Conservation (phyloP, 768 basidiomycete species). For the Psilocybe cyanescens region DNA sequence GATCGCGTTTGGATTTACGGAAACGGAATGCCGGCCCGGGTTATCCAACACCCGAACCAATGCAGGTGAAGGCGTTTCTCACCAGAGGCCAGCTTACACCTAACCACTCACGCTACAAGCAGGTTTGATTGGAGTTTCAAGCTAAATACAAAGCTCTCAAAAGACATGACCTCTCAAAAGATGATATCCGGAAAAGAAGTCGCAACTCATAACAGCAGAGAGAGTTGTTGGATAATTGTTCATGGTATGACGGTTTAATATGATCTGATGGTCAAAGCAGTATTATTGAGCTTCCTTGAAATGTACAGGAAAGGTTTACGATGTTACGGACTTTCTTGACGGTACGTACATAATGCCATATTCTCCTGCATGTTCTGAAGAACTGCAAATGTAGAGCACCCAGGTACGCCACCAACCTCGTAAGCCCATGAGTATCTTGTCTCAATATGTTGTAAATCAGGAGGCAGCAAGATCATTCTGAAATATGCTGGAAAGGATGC, state of each 20-base stretch:
- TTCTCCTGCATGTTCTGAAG: not conserved
- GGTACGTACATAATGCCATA: conserved; percentile 40
- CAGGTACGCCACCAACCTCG: conserved; percentile 25
- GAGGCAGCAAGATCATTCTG: conserved; percentile 83
- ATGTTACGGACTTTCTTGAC: conserved; percentile 81
- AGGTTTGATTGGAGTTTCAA: no score
- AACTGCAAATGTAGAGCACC: conserved; percentile 52
- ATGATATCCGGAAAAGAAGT: conserved; percentile 34
- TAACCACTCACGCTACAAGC: no score
- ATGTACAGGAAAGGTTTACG: conserved; percentile 69
- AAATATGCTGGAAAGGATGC: conserved; percentile 92
- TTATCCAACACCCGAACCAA: not conserved
- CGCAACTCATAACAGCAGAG: conserved; percentile 33
- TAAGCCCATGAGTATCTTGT: not conserved
- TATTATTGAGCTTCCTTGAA: not conserved
- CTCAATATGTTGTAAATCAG: conserved; percentile 31
- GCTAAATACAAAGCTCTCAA: no score
- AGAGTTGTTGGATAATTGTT: conserved; percentile 68
- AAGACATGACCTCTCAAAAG: conserved; percentile 24
- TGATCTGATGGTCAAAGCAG: not conserved
- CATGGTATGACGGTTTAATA: conserved; percentile 53
- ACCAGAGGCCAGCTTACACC: not conserved
- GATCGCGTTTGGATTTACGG: not conserved
- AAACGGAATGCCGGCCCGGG: no score
- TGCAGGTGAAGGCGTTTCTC: not conserved